Base-by-base conservation (phyloP, 495 filamentous ascomycete genomes). In the Neurospora sp. region DNA sequence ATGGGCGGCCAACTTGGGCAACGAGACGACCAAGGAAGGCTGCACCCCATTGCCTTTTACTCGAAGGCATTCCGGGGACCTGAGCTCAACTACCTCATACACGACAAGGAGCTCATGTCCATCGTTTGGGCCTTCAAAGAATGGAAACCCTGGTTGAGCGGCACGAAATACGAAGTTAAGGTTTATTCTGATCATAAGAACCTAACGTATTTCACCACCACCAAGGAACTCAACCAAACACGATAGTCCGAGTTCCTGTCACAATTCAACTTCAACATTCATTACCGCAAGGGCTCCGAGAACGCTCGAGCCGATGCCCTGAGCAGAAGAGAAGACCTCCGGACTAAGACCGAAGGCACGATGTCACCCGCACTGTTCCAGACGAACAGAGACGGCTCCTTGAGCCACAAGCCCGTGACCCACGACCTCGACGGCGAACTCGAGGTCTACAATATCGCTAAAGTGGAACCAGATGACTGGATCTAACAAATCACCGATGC, bases 71-170 rank as follows among this genome's bases (percentile, higher is more conserved):
- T 74, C n/a, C 53, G 31, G 1, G 40, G 9, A 22, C 22, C 40
- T 1, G 70, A 76, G 42, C 40, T 45, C 8, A 78, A 80, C 61
- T 80, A 80, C 69, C 7, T 27, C 3, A 79, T 77, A 9, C 71
- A 79, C 31, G 69, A 79, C 53, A 80, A 79, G 22, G 69, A 73
- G 39, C 41, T 73, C 3, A 41, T 75, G 20, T 35, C 45, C 12
- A 65, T 74, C 42, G 53, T 76, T 3, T 20, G 71, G 14, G 20
- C 18, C 6, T 72, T 70, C 18, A 68, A 71, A 4, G 40, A 77
- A 44, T 75, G 40, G 48, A 38, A 39, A 4, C 69, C 16, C 1
- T 68, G 71, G 18, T 42, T 76, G 1, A 38, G 12, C 4, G 68
- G 72, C 20, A 71, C 22, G 0, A 4, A 14, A 0, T 10, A 69